Base-by-base conservation (phyloP, 495 filamentous ascomycete genomes). In the Cudoniella acicularis region DNA sequence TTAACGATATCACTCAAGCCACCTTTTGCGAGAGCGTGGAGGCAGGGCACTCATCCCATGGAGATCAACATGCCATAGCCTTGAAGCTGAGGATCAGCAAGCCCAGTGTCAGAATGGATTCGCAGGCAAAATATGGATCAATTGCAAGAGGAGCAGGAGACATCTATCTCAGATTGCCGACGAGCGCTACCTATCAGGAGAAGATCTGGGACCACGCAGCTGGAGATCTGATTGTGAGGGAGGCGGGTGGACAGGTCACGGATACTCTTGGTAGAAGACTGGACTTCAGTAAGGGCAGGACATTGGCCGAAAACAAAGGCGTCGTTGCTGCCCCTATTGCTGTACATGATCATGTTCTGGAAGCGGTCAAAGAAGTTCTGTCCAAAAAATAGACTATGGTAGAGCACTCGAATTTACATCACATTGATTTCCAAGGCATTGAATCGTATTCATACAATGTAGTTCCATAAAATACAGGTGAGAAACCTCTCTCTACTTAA, bases 191-290 rank as follows among this genome's bases (percentile, higher is more conserved):
- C 22, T 99, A 98, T 73, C 84, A 96, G 75, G 94, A 99, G 80
- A 99, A 99, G 81, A 98, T 99, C 63, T 99, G 94, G 94, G 94
- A 99, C 70, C 94, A 99, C 73, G 95, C 93, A 26, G 93, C 91
- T n/a, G 94, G 94, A 30, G 92, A 95, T 60, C 72, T 99, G 52
- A 92, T 99, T 64, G 92, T 96, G 10, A 81, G 91, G 49, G 94
- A 99, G 73, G 92, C 95, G 3, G 94, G 95, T 49, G 95, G 93
- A 22, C 77, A 88, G 66, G 94, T 98, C 30, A 95, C 88, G 17
- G 94, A 96, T 73, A 87, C 86, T 54, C 80, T 84, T 60, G 92
- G 93, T 46, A 84, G 85, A 64, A 75, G 81, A 41, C 76, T 99
- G 61, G 87, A 98, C 69, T 98, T 98, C 67, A 83, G 85, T 60